phyloP scores from a whole-genome alignment of 2,329 filamentous ascomycete species.

The Arthrobotrys entomopaga region DNA sequence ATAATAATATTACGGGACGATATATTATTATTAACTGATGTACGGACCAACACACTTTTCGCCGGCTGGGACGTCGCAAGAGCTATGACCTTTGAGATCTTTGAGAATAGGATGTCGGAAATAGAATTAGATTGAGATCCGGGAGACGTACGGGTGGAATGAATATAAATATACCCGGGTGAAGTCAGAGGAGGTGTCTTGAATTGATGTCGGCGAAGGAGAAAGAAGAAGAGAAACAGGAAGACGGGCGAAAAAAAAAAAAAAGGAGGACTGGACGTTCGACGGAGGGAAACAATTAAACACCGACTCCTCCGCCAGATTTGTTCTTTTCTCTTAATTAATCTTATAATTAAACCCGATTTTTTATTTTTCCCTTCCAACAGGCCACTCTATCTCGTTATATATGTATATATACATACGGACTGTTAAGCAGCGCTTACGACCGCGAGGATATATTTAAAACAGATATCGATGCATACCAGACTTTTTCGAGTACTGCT shows the following conservation, averaged over 20 bases:
- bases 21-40: background rate
- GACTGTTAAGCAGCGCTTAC: no score
- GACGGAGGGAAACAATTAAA: conserved; percentile 14
- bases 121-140: conserved; percentile 55
- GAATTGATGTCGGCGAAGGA: conserved; percentile 34
- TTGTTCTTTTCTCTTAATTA: conserved; percentile 9
- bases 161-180: conserved; percentile 51
- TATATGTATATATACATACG: no score
- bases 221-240: conserved; percentile 3
- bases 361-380: background rate
- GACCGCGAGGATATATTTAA: no score
- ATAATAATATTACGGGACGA: no score
- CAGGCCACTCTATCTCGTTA: conserved; percentile 1
- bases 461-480: no score
- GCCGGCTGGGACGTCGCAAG: background rate
- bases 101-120: no score
- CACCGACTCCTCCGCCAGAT: conserved; percentile 38
- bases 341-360: background rate
- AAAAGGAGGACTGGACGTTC: conserved; percentile 18
- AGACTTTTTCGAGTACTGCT: no score
- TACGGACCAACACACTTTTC: conserved; percentile 30
- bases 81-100: no score
- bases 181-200: conserved; percentile 42
- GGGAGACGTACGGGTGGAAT: no score
- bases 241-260: background rate